These are phyloP conservation scores for Malus hybrid DNA, from an alignment of 331 rosid species.

Conservation along the genomic window DNA sequence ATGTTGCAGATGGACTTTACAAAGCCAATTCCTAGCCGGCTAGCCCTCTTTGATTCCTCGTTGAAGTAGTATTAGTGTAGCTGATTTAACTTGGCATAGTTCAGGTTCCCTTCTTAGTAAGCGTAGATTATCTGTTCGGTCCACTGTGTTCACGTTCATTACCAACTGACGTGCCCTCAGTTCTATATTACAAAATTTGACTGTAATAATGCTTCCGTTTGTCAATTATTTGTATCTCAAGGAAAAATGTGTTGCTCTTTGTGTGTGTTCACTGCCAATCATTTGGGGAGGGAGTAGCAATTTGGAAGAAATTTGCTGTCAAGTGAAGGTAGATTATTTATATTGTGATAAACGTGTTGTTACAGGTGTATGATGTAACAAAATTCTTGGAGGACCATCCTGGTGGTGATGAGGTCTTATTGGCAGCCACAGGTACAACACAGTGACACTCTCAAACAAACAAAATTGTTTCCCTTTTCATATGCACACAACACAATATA, in stretches of 20 bases:
- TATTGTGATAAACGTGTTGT: not conserved
- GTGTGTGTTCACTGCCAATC: not conserved
- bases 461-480: too few relatives aligned
- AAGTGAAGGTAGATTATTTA: not conserved
- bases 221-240: not conserved
- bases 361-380: constrained; percentile 84
- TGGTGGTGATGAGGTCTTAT: constrained; percentile 86
- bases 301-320: not conserved
- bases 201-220: not conserved
- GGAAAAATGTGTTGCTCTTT: not conserved
- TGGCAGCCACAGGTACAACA: constrained; percentile 65
- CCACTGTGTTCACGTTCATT: too few relatives aligned
- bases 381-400: constrained; percentile 96
- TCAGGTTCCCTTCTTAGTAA: too few relatives aligned
- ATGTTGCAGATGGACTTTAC: too few relatives aligned
- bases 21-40: too few relatives aligned
- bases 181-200: not conserved
- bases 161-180: too few relatives aligned
- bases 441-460: not conserved
- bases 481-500: not conserved
- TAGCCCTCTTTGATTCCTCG: too few relatives aligned
- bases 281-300: not conserved
- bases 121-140: too few relatives aligned
- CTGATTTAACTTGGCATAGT: too few relatives aligned
- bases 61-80: too few relatives aligned